These are phyloP conservation scores for Ophiostoma piceae DNA, from an alignment of 2,329 filamentous ascomycete genomes.

Conservation along the genomic window DNA sequence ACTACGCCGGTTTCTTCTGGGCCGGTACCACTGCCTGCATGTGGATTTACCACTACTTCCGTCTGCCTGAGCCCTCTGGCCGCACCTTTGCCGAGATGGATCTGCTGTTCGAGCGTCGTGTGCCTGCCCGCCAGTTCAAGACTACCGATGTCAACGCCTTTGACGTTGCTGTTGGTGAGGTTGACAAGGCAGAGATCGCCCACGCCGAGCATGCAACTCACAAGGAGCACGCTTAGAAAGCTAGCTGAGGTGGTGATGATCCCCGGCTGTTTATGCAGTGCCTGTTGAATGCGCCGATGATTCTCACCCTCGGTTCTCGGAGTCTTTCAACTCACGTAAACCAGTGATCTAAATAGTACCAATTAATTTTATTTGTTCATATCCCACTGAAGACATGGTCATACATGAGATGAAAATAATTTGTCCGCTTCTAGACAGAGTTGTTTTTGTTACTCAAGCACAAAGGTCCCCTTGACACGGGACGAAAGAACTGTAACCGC, in stretches of 20 bases:
- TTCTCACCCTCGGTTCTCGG: too few species aligned
- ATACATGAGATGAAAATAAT: too few species aligned
- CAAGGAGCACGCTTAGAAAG: not conserved
- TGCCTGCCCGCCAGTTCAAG: constrained; percentile 37
- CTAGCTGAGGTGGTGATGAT: not conserved
- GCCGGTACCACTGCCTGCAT: constrained; percentile 43
- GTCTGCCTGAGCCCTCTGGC: constrained; percentile 50
- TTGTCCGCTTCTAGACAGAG: too few species aligned
- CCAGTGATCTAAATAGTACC: too few species aligned
- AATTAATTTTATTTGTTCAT: too few species aligned
- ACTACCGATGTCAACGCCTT: constrained; percentile 18
- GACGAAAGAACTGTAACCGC: too few species aligned
- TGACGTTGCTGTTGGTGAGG: constrained; percentile 18
- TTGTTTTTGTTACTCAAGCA: too few species aligned
- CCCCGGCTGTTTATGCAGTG: not conserved
- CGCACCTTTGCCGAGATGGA: constrained; percentile 52
- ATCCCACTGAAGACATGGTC: too few species aligned
- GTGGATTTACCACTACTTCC: constrained; percentile 47
- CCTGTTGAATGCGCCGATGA: not conserved
- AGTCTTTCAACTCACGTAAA: too few species aligned
- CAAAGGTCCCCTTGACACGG: too few species aligned
- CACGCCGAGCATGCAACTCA: not conserved
- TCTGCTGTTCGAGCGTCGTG: constrained; percentile 45
- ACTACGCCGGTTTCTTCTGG: constrained; percentile 46
- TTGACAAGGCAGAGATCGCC: not conserved